phyloP scores from a whole-genome alignment of 176 grass and related monocot species.

The Oryza meridionalis region DNA sequence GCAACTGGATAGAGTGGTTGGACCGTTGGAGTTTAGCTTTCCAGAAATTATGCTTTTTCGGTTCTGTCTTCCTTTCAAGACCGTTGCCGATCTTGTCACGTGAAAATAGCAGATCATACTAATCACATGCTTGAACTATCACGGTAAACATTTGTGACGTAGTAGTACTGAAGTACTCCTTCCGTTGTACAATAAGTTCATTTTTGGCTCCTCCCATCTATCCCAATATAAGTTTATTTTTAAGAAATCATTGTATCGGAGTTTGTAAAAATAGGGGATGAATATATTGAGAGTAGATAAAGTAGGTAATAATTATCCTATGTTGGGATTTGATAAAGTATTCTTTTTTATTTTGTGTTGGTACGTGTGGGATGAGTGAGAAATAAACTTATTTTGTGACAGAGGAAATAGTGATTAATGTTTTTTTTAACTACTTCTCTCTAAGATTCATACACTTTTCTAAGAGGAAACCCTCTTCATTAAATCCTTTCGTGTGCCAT shows the following conservation, averaged over 20 bases:
- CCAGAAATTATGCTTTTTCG: neutral
- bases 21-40: neutral
- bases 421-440: neutral
- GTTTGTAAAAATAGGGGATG: too few relatives aligned
- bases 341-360: too few relatives aligned
- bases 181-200: too few relatives aligned
- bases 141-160: neutral
- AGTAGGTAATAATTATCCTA: too few relatives aligned
- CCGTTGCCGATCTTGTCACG: neutral
- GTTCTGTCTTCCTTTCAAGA: neutral
- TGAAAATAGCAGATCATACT: constrained; percentile 5
- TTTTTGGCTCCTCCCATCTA: too few relatives aligned
- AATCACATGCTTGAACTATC: neutral
- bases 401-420: neutral
- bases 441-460: neutral
- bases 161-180: neutral
- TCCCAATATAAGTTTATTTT: too few relatives aligned
- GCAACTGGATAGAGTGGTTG: neutral
- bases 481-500: neutral
- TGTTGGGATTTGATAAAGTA: too few relatives aligned
- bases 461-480: neutral
- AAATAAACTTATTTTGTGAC: too few relatives aligned
- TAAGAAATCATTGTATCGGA: too few relatives aligned
- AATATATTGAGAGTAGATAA: too few relatives aligned
- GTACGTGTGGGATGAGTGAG: too few relatives aligned